Conservation (phyloP, 305 asterid genomes). For the Fraxinus platypoda region DNA sequence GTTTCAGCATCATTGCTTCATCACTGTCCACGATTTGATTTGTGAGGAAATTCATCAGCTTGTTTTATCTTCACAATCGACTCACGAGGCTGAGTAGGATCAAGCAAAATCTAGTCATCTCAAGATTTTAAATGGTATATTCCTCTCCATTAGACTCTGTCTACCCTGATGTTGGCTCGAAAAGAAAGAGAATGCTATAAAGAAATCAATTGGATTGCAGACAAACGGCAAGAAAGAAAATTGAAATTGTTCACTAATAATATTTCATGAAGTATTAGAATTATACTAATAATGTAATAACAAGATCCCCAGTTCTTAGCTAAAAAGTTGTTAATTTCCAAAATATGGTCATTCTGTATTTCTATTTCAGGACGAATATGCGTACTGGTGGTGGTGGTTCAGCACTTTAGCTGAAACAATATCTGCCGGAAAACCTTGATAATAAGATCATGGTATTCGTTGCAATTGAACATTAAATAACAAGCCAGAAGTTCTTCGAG, state of each 20-base stretch:
- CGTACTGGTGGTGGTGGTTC: conserved; percentile 14
- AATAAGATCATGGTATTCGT: conserved; percentile 67
- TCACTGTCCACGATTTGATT: background rate
- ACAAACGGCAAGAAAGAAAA: background rate
- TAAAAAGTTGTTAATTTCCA: conserved; percentile 13
- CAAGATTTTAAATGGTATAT: background rate
- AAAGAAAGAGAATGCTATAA: background rate
- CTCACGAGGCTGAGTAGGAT: background rate
- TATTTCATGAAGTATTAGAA: background rate
- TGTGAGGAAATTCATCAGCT: background rate
- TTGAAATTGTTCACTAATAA: conserved; percentile 1
- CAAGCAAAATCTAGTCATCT: background rate
- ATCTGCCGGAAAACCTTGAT: conserved; percentile 80
- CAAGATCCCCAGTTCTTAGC: background rate
- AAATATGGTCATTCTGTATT: conserved; percentile 16
- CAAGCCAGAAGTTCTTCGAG: conserved; percentile 83
- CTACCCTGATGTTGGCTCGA: background rate
- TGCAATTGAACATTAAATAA: conserved; percentile 71
- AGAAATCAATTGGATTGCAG: background rate
- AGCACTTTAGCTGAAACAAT: conserved; percentile 52
- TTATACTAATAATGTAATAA: background rate
- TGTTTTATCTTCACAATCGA: background rate
- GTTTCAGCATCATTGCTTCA: too few relatives aligned
- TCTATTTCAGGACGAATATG: conserved; percentile 23
- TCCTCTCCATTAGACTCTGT: background rate